Evolutionary conservation across 805 yeast species (phyloP).

Genomic region (Hanseniaspora meyeri): DNA sequence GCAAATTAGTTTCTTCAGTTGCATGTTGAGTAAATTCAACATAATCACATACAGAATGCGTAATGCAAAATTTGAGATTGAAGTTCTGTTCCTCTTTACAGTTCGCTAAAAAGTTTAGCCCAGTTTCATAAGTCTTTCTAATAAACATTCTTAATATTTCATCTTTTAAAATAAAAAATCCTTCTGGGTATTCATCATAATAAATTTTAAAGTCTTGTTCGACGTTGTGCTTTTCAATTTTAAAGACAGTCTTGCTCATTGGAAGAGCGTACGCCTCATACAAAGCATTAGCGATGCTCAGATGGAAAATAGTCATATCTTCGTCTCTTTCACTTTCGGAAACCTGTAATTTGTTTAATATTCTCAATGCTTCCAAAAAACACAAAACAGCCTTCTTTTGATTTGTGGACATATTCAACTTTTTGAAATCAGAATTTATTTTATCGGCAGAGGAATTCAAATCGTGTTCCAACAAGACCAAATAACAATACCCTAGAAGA

Average conservation of each 20-base stretch:
- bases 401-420: slow-evolving; percentile 43
- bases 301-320: slow-evolving; percentile 37
- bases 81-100: background rate
- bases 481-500: slow-evolving; percentile 65
- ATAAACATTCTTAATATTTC: background rate
- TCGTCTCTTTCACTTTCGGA: slow-evolving; percentile 23
- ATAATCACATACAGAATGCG: background rate
- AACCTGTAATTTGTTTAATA: slow-evolving; percentile 19
- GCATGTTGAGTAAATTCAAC: background rate
- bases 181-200: background rate
- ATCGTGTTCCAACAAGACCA: slow-evolving; percentile 74
- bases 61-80: background rate
- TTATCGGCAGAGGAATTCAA: slow-evolving; percentile 87
- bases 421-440: slow-evolving; percentile 49
- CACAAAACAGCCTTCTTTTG: slow-evolving; percentile 65
- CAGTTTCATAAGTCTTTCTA: background rate
- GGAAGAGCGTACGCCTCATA: slow-evolving; percentile 25
- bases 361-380: slow-evolving; percentile 57
- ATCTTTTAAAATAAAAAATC: background rate
- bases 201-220: too few relatives aligned
- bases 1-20: background rate
- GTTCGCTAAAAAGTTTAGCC: background rate
- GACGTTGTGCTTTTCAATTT: background rate
- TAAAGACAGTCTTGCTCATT: background rate
- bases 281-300: slow-evolving; percentile 44